Evolutionary conservation across 1,284 basidiomycete genomes (phyloP), one percentile per base, ranked within the genome.

Genomic region (Sporisorium iseilematis-ciliati): DNA sequence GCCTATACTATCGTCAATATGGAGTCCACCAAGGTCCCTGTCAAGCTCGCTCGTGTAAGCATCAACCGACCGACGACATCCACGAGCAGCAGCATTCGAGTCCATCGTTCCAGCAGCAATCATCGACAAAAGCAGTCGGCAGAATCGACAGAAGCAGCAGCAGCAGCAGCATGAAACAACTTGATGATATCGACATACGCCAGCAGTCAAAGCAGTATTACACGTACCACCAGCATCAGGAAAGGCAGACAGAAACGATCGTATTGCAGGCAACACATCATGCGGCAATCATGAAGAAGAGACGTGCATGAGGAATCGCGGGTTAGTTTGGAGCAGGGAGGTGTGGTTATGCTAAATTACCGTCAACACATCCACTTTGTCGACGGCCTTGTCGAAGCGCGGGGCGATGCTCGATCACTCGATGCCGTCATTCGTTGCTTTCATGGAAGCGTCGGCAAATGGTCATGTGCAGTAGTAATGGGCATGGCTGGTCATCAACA

Each of bases 31-130:
- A 77, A 77, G 74, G 74, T 72, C 64, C 68, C 68, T 62, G 74
- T 73, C 69, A 77, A 77, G 74, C 74, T 77, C 69, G 69, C 69
- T 73, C 69, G 74, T 58, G 74, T 77, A 77, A 68, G 74, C 62
- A 77, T 77, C 65, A 59, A 59, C 14, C 56, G 12, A 18, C n/a
- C 62, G 11, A 52, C 35, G 18, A 49, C 21, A 46, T 10, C 7
- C 26, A 57, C 43, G 33, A 57, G 18, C 56, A 57, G 35, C 38
- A 41, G 26, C 10, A 25, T 14, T 12, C 23, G 20, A 48, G 46
- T 48, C 46, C 48, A 11, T 23, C 35, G 16, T 12, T n/a, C n/a
- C n/a, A n/a, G n/a, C 20, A 48, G 33, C 41, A 25, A 31, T 53
- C 8, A 46, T 48, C 23, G 33, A 38, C 29, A 26, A n/a, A n/a